These are phyloP conservation scores for Nothophoma quercina DNA, from an alignment of 2,329 filamentous ascomycete species.

Conservation along the genomic window DNA sequence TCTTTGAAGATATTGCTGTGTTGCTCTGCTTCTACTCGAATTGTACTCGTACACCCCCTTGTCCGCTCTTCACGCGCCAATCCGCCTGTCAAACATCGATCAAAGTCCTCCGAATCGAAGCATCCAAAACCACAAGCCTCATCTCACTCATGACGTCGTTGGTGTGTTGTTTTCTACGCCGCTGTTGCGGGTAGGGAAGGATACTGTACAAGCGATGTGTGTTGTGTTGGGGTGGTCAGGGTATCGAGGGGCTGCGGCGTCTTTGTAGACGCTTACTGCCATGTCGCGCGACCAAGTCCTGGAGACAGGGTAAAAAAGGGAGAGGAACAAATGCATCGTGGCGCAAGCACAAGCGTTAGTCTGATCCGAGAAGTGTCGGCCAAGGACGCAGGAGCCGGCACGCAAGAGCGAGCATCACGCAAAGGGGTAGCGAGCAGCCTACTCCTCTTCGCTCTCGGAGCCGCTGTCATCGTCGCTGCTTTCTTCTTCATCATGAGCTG, in stretches of 20 bases:
- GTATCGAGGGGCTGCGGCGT: no score
- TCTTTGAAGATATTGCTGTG: conserved; percentile 2
- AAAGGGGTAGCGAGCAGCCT: conserved; percentile 17
- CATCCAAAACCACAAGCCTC: conserved; percentile 32
- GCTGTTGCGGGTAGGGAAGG: conserved; percentile 12
- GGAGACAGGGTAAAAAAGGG: background rate
- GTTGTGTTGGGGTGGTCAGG: background rate
- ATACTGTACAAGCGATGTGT: conserved; percentile 35
- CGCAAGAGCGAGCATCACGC: background rate
- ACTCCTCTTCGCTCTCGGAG: conserved; percentile 61
- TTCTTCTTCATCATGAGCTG: conserved; percentile 55
- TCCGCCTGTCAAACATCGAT: background rate
- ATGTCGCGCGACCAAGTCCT: no score
- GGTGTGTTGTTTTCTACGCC: conserved; percentile 11
- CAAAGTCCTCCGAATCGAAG: conserved; percentile 9
- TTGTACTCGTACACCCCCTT: conserved; percentile 5
- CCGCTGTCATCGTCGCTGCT: conserved; percentile 62
- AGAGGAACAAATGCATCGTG: background rate
- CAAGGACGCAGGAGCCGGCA: conserved; percentile 3
- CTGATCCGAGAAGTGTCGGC: background rate
- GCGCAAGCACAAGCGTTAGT: background rate
- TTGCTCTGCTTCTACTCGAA: conserved; percentile 1
- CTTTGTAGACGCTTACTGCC: no score
- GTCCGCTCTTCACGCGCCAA: background rate
- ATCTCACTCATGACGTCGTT: conserved; percentile 27